Evolutionary conservation across 2,329 filamentous ascomycete genomes (phyloP).

Genomic region (Balansia obtecta): DNA sequence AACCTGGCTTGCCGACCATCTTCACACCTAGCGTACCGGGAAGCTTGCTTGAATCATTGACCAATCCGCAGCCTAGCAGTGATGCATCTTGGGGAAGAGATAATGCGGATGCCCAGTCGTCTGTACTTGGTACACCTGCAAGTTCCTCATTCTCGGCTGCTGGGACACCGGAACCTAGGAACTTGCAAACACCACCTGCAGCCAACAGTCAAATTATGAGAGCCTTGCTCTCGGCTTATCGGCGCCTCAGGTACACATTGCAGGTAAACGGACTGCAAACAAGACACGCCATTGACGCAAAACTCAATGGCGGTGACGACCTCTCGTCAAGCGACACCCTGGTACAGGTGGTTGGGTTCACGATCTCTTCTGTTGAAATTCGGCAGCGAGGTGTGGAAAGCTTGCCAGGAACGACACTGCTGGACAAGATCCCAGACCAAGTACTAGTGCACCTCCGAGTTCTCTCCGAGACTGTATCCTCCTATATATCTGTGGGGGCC

Average conservation of each 20-base stretch:
- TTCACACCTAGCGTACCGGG: constrained; percentile 25
- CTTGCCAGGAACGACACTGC: constrained; percentile 57
- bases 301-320: constrained; percentile 25
- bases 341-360: constrained; percentile 60
- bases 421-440: constrained; percentile 77
- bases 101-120: constrained; percentile 21
- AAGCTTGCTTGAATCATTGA: constrained; percentile 23
- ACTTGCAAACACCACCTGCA: constrained; percentile 5
- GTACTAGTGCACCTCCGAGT: constrained; percentile 77
- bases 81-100: constrained; percentile 29
- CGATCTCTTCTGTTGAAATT: constrained; percentile 82
- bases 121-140: constrained; percentile 25
- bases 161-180: constrained; percentile 13
- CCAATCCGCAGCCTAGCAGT: constrained; percentile 24
- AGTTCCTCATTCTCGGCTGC: constrained; percentile 29
- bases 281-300: constrained; percentile 20
- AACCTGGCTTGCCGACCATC: constrained; percentile 17
- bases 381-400: constrained; percentile 76
- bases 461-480: constrained; percentile 74
- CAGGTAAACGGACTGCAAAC: constrained; percentile 38
- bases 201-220: constrained; percentile 22
- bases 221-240: constrained; percentile 49
- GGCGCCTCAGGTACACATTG: constrained; percentile 46
- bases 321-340: constrained; percentile 46
- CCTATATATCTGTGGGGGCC: constrained; percentile 68